Base-by-base conservation (phyloP, 352 stramenopile genomes). In the Phytophthora nicotianae region DNA sequence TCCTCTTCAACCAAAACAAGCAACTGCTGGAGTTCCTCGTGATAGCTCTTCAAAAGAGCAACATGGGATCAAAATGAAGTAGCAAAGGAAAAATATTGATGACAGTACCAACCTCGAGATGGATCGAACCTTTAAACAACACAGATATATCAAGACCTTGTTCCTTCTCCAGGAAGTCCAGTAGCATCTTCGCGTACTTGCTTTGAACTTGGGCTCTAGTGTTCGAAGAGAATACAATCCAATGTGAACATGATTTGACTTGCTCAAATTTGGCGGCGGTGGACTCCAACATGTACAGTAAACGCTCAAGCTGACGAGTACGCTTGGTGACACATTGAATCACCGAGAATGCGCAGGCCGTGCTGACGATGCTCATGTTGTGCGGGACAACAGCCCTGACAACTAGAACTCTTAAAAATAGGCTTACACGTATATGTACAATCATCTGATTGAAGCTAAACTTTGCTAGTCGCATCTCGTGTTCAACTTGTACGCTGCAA, bases 1-100 rank as follows among this genome's bases (percentile, higher is more conserved):
- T 79, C 70, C 35, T 74, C 63, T 62, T 79, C 70, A 29, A 58
- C 50, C 7, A 76, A 20, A n/a, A 62, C 63, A 13, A 79, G 45
- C 58, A 76, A 20, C 21, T 65, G 63, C 21, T 70, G 70, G 46
- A 76, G 64, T 61, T 59, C 43, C 2, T 65, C 62, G 1, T 58
- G 62, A 16, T 55, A 60, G 26, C 57, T 58, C 70, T 73, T 58
- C 16, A 37, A 27, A 42, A 21, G 9, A 52, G 33, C 4, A 35
- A 35, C 29, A 35, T 29, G 24, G 24, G 7, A 38, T 43, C 17
- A 43, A 42, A 49, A 23, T 5, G 50, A 1, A 33, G n/a, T 45
- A 50, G 19, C 23, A 24, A 65, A 45, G 45, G 11, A 20, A 29
- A 3, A 19, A 43, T 3, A 7, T 2, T 16, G 11, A 11, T 9